phyloP scores from a whole-genome alignment of 2,329 filamentous ascomycete species.

The Ceratocystis albifundus region DNA sequence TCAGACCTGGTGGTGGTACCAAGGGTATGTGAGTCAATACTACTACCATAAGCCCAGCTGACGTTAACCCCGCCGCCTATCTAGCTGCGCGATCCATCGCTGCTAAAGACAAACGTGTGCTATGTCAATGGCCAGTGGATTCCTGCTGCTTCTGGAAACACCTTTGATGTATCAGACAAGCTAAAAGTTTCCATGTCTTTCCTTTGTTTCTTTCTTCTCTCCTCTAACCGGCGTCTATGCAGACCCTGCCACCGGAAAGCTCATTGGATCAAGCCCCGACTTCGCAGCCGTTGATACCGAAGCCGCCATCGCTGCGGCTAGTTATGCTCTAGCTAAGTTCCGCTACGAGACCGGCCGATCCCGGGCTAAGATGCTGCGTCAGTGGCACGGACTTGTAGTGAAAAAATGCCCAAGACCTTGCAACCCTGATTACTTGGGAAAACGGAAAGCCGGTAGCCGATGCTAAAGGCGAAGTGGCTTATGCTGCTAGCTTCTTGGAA shows the following conservation, averaged over 20 bases:
- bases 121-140: slow-evolving; percentile 95
- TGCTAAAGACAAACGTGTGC: slow-evolving; percentile 70
- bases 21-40: slow-evolving; percentile 24
- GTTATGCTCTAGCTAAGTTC: slow-evolving; percentile 61
- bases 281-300: slow-evolving; percentile 68
- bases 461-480: slow-evolving; percentile 58
- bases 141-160: slow-evolving; percentile 72
- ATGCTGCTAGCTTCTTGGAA: slow-evolving; percentile 64
- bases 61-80: not conserved
- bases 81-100: slow-evolving; percentile 60
- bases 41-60: not conserved
- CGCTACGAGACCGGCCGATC: slow-evolving; percentile 61
- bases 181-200: not conserved
- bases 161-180: slow-evolving; percentile 70
- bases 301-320: slow-evolving; percentile 72
- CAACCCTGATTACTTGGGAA: slow-evolving; percentile 76
- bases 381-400: slow-evolving; percentile 71
- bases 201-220: not conserved
- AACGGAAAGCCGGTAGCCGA: slow-evolving; percentile 77
- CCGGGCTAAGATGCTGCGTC: slow-evolving; percentile 60
- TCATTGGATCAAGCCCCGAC: slow-evolving; percentile 76
- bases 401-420: slow-evolving; percentile 68
- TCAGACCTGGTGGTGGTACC: slow-evolving; percentile 19
- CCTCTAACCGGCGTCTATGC: not conserved
- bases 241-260: slow-evolving; percentile 73